Conservation (phyloP, 2,329 filamentous ascomycete species). For the Didymella glomerata region DNA sequence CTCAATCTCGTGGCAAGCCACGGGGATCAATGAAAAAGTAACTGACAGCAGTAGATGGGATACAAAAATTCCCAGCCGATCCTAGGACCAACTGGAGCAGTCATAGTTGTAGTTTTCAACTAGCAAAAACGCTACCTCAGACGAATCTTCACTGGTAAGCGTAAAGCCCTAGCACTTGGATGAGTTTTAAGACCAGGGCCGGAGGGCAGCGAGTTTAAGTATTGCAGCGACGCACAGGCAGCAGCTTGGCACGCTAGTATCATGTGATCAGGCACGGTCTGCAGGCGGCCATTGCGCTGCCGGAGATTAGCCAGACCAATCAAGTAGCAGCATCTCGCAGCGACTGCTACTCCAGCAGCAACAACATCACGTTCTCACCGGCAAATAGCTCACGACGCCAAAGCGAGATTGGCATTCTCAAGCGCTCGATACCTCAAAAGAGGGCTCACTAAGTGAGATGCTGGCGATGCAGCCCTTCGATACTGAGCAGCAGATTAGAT, state of each 20-base stretch:
- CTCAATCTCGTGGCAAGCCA: slow-evolving; percentile 40
- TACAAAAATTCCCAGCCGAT: slow-evolving; percentile 84
- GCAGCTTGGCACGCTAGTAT: slow-evolving; percentile 30
- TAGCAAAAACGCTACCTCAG: slow-evolving; percentile 89
- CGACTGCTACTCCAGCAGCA: background rate
- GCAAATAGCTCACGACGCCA: background rate
- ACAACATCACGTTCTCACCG: background rate
- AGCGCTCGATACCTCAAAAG: too few relatives aligned
- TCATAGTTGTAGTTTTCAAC: slow-evolving; percentile 85
- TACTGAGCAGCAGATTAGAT: too few relatives aligned
- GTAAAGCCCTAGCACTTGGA: slow-evolving; percentile 72
- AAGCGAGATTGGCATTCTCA: too few relatives aligned
- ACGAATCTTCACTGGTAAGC: slow-evolving; percentile 87
- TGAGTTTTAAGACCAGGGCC: slow-evolving; percentile 6
- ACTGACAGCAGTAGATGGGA: slow-evolving; percentile 44
- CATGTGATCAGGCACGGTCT: slow-evolving; percentile 24
- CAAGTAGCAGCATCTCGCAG: background rate
- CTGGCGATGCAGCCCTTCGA: too few relatives aligned
- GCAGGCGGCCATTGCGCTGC: background rate
- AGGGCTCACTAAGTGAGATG: too few relatives aligned
- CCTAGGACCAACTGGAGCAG: slow-evolving; percentile 75
- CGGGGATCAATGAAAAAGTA: slow-evolving; percentile 43
- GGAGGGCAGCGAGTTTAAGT: slow-evolving; percentile 20
- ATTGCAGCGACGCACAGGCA: slow-evolving; percentile 15
- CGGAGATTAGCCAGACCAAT: background rate